Evolutionary conservation across 805 yeast genomes (phyloP).

Genomic region (Saccharomycopsis selenospora): DNA sequence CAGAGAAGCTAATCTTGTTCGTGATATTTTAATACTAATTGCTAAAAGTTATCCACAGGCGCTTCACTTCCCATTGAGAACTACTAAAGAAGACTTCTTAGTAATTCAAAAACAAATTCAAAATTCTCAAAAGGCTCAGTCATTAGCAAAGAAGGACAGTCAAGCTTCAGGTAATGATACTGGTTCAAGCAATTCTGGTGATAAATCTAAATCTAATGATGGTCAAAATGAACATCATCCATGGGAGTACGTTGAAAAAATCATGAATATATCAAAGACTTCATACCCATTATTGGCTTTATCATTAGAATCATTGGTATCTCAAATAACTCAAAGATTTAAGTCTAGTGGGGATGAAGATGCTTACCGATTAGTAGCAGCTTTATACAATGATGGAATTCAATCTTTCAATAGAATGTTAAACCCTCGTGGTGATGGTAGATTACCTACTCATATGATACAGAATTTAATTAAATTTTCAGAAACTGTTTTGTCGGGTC

Average conservation of each 20-base stretch:
- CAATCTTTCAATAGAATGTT: slow-evolving; percentile 82
- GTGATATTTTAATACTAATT: slow-evolving; percentile 80
- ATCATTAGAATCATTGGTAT: slow-evolving; percentile 89
- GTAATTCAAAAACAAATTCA: slow-evolving; percentile 71
- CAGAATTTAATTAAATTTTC: slow-evolving; percentile 84
- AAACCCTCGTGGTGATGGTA: slow-evolving; percentile 81
- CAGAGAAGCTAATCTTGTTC: slow-evolving; percentile 82
- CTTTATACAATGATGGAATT: slow-evolving; percentile 86
- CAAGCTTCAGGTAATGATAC: slow-evolving; percentile 4
- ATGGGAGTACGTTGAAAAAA: slow-evolving; percentile 88
- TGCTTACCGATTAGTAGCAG: slow-evolving; percentile 88
- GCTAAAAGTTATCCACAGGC: slow-evolving; percentile 98
- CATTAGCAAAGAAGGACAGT: slow-evolving; percentile 21
- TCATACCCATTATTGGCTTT: slow-evolving; percentile 92
- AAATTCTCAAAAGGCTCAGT: slow-evolving; percentile 21
- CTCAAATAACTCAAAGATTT: slow-evolving; percentile 89
- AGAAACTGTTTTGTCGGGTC: slow-evolving; percentile 84
- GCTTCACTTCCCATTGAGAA: slow-evolving; percentile 87
- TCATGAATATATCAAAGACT: slow-evolving; percentile 91
- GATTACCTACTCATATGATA: slow-evolving; percentile 85
- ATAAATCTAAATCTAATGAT: slow-evolving; percentile 1
- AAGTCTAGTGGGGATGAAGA: slow-evolving; percentile 94
- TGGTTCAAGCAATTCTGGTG: background rate
- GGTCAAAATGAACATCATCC: no score
- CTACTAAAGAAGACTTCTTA: slow-evolving; percentile 90